phyloP scores from a whole-genome alignment of 257 asterid genomes.

The Solanum sitiens region DNA sequence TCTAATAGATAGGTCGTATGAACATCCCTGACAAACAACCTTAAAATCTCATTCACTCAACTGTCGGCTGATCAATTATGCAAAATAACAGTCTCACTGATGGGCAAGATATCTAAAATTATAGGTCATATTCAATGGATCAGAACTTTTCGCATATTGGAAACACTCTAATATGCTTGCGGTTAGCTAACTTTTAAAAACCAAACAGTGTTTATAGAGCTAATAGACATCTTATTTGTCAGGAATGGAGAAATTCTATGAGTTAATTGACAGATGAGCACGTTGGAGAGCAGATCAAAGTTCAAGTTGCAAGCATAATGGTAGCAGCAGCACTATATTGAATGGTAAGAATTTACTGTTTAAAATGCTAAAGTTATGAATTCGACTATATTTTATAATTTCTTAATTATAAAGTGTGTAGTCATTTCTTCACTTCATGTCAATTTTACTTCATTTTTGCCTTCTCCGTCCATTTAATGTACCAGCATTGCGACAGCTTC shows the following conservation, averaged over 20 bases:
- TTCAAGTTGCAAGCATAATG: neutral
- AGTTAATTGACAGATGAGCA: neutral
- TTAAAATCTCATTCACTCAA: neutral
- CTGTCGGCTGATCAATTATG: neutral
- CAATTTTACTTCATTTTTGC: neutral
- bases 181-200: neutral
- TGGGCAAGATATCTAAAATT: neutral
- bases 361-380: neutral
- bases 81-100: neutral
- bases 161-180: neutral
- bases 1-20: neutral
- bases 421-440: neutral
- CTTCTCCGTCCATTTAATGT: neutral
- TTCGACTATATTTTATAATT: neutral
- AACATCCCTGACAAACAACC: neutral
- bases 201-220: neutral
- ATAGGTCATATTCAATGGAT: neutral
- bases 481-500: neutral
- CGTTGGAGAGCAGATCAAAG: neutral
- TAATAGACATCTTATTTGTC: neutral
- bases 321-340: neutral
- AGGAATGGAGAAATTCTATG: neutral
- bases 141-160: neutral
- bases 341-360: neutral
- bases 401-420: neutral